phyloP scores from a whole-genome alignment of 2,329 filamentous ascomycete genomes.

The Paraphaeosphaeria sporulosa region DNA sequence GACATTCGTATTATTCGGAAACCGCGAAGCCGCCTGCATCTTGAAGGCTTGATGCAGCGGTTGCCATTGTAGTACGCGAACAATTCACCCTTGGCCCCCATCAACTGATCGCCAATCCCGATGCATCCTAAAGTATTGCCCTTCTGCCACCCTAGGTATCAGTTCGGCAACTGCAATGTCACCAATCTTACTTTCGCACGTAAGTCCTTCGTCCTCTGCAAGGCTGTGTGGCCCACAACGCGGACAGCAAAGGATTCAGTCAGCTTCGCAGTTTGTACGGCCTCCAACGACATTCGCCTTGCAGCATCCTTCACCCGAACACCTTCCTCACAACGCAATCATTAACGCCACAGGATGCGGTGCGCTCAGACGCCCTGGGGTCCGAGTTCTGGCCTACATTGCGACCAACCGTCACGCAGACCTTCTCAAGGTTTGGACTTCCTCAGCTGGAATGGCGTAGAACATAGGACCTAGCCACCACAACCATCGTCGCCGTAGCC shows the following conservation, averaged over 20 bases:
- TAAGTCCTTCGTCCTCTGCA: background rate
- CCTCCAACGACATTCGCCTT: conserved; percentile 5
- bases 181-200: conserved; percentile 8
- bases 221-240: background rate
- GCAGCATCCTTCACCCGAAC: conserved; percentile 4
- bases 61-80: background rate
- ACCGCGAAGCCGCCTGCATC: background rate
- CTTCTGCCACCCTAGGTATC: background rate
- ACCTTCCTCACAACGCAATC: background rate
- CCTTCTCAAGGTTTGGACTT: background rate
- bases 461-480: background rate
- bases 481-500: conserved; percentile 1
- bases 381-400: background rate
- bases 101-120: background rate
- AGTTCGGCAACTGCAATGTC: background rate
- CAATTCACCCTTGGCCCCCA: background rate
- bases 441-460: background rate
- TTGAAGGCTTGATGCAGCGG: background rate
- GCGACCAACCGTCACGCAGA: background rate
- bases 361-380: conserved; percentile 1
- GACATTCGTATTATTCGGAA: background rate
- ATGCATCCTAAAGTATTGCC: background rate
- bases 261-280: background rate
- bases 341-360: background rate
- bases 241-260: conserved; percentile 8